Base-by-base conservation (phyloP, 2,329 filamentous ascomycete genomes). In the Raffaelea deltoideospora region DNA sequence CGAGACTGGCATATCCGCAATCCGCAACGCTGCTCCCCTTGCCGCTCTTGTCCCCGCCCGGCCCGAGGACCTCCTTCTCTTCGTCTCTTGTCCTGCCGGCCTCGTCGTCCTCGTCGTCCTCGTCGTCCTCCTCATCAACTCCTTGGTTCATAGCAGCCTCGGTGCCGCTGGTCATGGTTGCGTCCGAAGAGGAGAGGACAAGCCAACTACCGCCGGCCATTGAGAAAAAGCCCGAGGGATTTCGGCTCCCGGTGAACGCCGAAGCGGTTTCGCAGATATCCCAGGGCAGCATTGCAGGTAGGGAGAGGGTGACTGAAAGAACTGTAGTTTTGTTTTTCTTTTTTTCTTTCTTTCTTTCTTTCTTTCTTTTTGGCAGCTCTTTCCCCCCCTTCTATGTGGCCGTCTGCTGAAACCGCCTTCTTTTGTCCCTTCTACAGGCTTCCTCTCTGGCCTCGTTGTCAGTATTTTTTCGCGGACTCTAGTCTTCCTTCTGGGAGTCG, bases 391-490 rank as follows among this genome's bases (percentile, higher is more conserved):
- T n/a, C n/a, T n/a, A n/a, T n/a, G n/a, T n/a, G n/a, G n/a, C n/a
- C n/a, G n/a, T n/a, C n/a, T n/a, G n/a, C n/a, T n/a, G n/a, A n/a
- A n/a, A n/a, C n/a, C n/a, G n/a, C n/a, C n/a, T n/a, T n/a, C n/a
- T n/a, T n/a, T n/a, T n/a, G n/a, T n/a, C n/a, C n/a, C n/a, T n/a
- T n/a, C n/a, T n/a, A n/a, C 33, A 78, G 76, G 77, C 15, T 70
- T 81, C 38, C 47, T 68, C n/a, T 57, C 67, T 3, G 79, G 79
- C 2, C 48, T 87, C 23, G 58, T 77, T 0, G 65, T 86, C 20
- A 74, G 75, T 40, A 60, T 79, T 14, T 84, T 87, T 53, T 84
- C 78, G 9, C 73, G 72, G 50, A 72, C 77, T 1, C 58, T 87
- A 33, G 76, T 79, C 2, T 49, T 86, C 14, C 53, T 87, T 17